Conservation (phyloP, 2,329 filamentous ascomycete species). For the Fusarium compactum region DNA sequence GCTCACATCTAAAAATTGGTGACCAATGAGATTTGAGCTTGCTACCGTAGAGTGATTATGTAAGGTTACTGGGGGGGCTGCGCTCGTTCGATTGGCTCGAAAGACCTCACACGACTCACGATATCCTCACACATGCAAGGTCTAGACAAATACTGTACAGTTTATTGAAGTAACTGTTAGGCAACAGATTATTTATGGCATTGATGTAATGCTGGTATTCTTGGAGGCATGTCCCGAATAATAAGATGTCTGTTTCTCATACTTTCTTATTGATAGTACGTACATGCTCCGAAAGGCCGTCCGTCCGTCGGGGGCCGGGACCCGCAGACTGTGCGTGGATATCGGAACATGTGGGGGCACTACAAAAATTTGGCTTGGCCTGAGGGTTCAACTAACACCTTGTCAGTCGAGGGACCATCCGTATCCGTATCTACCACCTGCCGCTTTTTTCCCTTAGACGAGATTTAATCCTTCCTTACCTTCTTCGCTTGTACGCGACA, state of each 20-base stretch:
- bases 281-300: slow-evolving; percentile 13
- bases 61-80: slow-evolving; percentile 13
- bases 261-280: background rate
- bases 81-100: slow-evolving; percentile 20
- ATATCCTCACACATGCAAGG: slow-evolving; percentile 11
- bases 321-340: slow-evolving; percentile 20
- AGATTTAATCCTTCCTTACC: slow-evolving; percentile 27
- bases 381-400: slow-evolving; percentile 37
- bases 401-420: slow-evolving; percentile 8
- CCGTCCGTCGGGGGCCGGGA: slow-evolving; percentile 29
- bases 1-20: slow-evolving; percentile 37
- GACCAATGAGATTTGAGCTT: slow-evolving; percentile 35
- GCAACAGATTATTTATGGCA: background rate
- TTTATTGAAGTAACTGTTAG: background rate
- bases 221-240: background rate
- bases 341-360: slow-evolving; percentile 31
- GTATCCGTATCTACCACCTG: slow-evolving; percentile 1
- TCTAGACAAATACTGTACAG: background rate
- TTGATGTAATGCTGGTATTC: background rate
- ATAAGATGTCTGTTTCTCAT: background rate
- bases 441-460: slow-evolving; percentile 15
- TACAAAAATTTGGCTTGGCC: slow-evolving; percentile 27
- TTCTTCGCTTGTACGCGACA: slow-evolving; percentile 19
- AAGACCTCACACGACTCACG: slow-evolving; percentile 22
- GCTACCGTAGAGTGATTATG: slow-evolving; percentile 20